Base-by-base conservation (phyloP, 257 asterid species). In the Solanum pinnatisectum region DNA sequence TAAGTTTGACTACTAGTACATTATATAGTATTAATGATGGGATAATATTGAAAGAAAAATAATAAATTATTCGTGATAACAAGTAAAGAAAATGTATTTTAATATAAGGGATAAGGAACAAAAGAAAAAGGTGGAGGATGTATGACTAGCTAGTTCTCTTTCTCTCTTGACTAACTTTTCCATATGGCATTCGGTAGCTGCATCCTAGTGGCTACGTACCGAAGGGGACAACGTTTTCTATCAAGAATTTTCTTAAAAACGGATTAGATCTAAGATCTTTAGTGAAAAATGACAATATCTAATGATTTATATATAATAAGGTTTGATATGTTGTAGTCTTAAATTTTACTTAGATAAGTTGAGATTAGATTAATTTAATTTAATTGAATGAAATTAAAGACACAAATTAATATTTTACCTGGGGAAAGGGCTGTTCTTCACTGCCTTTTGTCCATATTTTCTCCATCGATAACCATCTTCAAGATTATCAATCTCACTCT, bases 401-500 rank as follows among this genome's bases (percentile, higher is more conserved):
- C 16, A 35, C 30, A 71, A 49, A 49, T 5, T 49, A 49, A 49
- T 39, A 33, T 25, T 14, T 27, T 46, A 93, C 97, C 97, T 94
- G 18, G 97, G 96, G 88, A 90, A 94, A 40, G 95, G 91, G 93
- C 95, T 94, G 74, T 93, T 94, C 88, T 94, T 94, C 40, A 94
- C 97, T 4, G 95, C 95, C 36, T 94, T 94, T 44, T 94, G 97
- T 5, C 97, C 97, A 65, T 94, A 94, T 84, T 94, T 94, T 91
- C 97, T 91, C 97, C 97, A 94, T 89, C 96, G 89, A 40, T 93
- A 94, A 13, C 97, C 97, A 88, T 94, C 97, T 92, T 94, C 97
- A 36, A 94, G 92, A 86, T 92, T 94, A 89, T 94, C 97, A 16
- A 94, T 93, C 86, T 93, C 97, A 46, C 96, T 93, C 89, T 93